Evolutionary conservation across 1,284 basidiomycete species (phyloP).

Genomic region (Austroboletus niveus): DNA sequence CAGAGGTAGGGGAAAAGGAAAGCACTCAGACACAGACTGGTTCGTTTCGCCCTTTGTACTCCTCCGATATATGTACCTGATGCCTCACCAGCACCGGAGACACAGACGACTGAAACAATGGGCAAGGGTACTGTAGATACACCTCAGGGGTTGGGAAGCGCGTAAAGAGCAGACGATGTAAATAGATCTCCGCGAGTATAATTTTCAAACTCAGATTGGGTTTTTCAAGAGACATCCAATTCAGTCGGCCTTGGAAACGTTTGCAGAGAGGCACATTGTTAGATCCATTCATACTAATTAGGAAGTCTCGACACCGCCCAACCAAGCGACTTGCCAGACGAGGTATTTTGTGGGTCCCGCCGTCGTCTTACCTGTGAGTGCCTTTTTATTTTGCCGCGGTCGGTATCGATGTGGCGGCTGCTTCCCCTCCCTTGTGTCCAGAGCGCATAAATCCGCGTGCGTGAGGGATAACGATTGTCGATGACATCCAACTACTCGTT

Average conservation of each 20-base stretch:
- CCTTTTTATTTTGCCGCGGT: slow-evolving; percentile 1
- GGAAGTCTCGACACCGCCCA: slow-evolving; percentile 13
- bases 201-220: not conserved
- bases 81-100: not conserved
- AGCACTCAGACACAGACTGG: not conserved
- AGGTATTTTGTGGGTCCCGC: slow-evolving; percentile 21
- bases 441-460: slow-evolving; percentile 9
- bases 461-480: not conserved
- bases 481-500: not conserved
- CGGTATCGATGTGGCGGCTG: not conserved
- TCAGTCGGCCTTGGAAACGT: not conserved
- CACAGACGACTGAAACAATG: too few species aligned
- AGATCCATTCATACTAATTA: slow-evolving; percentile 9
- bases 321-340: slow-evolving; percentile 9
- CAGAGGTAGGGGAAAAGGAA: not conserved
- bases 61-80: not conserved
- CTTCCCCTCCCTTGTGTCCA: slow-evolving; percentile 1
- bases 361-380: slow-evolving; percentile 1
- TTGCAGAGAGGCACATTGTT: not conserved
- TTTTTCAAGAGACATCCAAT: not conserved
- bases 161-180: not conserved
- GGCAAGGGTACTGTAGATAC: too few species aligned
- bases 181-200: not conserved
- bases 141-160: not conserved
- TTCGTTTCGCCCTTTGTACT: not conserved